phyloP scores from a whole-genome alignment of 1,139 yeast genomes.

The Hyphopichia burtonii region DNA sequence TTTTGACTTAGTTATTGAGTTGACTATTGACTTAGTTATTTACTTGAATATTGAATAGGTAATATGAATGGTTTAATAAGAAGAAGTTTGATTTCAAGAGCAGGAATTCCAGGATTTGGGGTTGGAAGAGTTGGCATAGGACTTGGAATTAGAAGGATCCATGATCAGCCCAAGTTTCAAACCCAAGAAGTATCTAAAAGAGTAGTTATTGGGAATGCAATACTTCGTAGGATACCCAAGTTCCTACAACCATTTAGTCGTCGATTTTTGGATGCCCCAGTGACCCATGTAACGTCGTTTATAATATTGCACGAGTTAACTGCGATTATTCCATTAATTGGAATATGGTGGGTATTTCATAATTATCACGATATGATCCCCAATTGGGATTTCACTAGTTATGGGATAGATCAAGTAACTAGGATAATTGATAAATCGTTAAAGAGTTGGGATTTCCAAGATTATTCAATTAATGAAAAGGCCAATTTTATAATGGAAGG shows the following conservation, averaged over 20 bases:
- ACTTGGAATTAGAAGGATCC: not conserved
- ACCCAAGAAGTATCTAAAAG: not conserved
- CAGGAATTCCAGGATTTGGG: no score
- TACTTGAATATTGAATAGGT: no score
- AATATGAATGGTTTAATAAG: no score
- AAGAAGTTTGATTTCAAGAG: no score
- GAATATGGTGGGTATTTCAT: conserved; percentile 74
- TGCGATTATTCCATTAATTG: conserved; percentile 76
- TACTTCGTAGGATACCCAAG: conserved; percentile 43
- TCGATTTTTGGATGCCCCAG: conserved; percentile 57
- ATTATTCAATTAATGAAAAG: conserved; percentile 49
- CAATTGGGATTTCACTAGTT: conserved; percentile 57
- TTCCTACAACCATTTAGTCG: conserved; percentile 50
- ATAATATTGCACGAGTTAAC: conserved; percentile 80
- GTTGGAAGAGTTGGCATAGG: no score
- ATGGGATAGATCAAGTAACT: conserved; percentile 63
- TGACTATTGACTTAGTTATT: no score
- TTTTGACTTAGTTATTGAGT: no score
- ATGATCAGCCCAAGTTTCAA: not conserved
- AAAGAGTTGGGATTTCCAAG: conserved; percentile 30
- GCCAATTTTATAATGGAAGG: conserved; percentile 69
- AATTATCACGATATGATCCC: conserved; percentile 41
- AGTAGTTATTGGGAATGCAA: conserved; percentile 19
- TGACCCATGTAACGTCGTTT: conserved; percentile 71
- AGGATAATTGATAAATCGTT: conserved; percentile 53